Percentiles rank a stretch among this genome's conserved stretches.
phyloP scores from a whole-genome alignment of 2,329 filamentous ascomycete species.

The Verticillium albo-atrum region DNA sequence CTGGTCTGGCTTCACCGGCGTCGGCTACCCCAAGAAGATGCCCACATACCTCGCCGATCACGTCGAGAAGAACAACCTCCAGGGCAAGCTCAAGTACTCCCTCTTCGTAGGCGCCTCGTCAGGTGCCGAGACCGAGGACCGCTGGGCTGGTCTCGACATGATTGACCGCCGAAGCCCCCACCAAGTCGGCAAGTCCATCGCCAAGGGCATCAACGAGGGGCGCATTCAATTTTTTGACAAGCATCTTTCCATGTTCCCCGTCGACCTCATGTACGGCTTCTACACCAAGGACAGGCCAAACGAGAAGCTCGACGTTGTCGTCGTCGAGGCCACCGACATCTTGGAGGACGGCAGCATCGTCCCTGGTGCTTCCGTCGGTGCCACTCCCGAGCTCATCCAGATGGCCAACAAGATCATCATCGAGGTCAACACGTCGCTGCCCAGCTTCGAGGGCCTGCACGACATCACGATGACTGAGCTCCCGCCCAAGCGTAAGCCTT shows the following conservation, averaged over 20 bases:
- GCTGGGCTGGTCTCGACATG: conserved; percentile 88
- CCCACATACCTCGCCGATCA: conserved; percentile 82
- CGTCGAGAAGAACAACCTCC: conserved; percentile 79
- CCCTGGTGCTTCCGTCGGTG: conserved; percentile 79
- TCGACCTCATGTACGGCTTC: conserved; percentile 79
- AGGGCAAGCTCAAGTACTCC: conserved; percentile 80
- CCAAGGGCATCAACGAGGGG: conserved; percentile 85
- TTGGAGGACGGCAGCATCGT: conserved; percentile 87
- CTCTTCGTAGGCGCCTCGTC: conserved; percentile 89
- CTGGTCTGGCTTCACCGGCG: conserved; percentile 88
- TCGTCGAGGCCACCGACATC: conserved; percentile 83
- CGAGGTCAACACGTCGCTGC: conserved; percentile 83
- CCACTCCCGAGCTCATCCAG: conserved; percentile 80
- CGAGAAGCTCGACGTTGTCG: conserved; percentile 74
- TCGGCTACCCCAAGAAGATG: conserved; percentile 85
- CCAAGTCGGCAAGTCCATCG: conserved; percentile 86
- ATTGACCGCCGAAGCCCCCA: conserved; percentile 81
- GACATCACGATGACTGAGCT: conserved; percentile 88
- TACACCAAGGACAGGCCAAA: conserved; percentile 77
- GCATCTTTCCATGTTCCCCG: conserved; percentile 88
- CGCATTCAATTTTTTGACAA: conserved; percentile 92
- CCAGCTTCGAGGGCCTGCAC: conserved; percentile 82
- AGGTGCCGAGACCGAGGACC: conserved; percentile 84
- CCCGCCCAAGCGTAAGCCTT: conserved; percentile 76
- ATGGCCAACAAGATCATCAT: conserved; percentile 90